Base-by-base conservation (phyloP, 352 stramenopile species). In the Globisporangium paroecandrum region DNA sequence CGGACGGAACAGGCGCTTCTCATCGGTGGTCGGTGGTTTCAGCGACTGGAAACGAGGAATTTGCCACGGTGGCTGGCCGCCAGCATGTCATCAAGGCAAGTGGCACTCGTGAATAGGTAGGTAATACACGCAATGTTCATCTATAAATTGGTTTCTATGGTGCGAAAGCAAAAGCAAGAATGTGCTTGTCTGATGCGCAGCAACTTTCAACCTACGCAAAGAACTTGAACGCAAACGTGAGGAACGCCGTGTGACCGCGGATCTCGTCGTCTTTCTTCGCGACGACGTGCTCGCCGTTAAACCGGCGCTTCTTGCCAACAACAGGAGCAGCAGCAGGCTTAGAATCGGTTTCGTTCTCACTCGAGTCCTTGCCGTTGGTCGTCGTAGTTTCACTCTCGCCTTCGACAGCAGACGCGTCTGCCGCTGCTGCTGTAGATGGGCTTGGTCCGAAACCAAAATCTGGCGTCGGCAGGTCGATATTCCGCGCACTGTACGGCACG, bases 181-280 rank as follows among this genome's bases (percentile, higher is more conserved):
- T 32, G 29, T 32, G 29, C 29, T 32, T 32, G 29, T 4, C 29
- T 32, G 29, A 32, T 32, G 4, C 43, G 10, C 12, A 20, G 4
- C 53, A 36, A 12, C 25, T 18, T 1, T 49, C 43, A 22, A 47
- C 4, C 76, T 62, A 89, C 32, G 74, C 77, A 47, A 90, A 90
- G 65, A 95, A 93, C 77, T 93, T 95, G 71, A 77, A 89, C 38
- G 87, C 87, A 63, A 95, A 95, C 57, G 88, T 95, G 25, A 95
- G 74, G 66, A 94, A 95, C 24, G 88, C 88, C 36, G 88, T 95
- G 77, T 95, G 88, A 56, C 88, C 88, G 29, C 88, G 84, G 68
- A 95, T 95, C 68, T 94, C 88, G 49, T 87, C 78, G 73, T 93
- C 86, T 58, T 91, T 91, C 75, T 92, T 91, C n/a, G 87, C 87